Evolutionary conservation across 2,329 filamentous ascomycete species (phyloP).

Genomic region (Paramyrothecium roridum): DNA sequence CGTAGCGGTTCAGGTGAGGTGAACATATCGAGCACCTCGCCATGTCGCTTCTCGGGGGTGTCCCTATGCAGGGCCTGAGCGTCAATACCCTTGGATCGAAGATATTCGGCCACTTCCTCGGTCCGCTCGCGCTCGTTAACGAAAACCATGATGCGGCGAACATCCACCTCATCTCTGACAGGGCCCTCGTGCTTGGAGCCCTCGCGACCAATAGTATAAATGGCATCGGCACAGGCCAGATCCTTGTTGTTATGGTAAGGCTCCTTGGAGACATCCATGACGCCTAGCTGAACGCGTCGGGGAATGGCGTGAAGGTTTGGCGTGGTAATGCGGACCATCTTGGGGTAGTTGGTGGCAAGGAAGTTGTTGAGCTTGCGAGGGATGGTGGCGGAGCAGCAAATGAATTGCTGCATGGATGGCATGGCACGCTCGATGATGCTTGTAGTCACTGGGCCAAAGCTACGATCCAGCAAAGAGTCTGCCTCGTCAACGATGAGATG

Average conservation of each 20-base stretch:
- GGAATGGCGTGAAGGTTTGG: slow-evolving; percentile 96
- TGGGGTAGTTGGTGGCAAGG: slow-evolving; percentile 77
- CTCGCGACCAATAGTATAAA: slow-evolving; percentile 89
- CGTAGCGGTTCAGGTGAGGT: slow-evolving; percentile 48
- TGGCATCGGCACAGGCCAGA: slow-evolving; percentile 89
- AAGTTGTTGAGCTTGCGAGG: slow-evolving; percentile 84
- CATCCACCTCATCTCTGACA: slow-evolving; percentile 55
- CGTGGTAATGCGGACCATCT: slow-evolving; percentile 82
- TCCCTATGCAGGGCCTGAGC: slow-evolving; percentile 84
- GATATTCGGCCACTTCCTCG: slow-evolving; percentile 73
- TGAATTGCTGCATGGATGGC: slow-evolving; percentile 79
- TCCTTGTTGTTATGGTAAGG: slow-evolving; percentile 91
- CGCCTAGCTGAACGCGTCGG: slow-evolving; percentile 86
- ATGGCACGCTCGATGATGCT: slow-evolving; percentile 77
- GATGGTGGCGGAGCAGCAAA: slow-evolving; percentile 95
- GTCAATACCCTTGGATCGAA: slow-evolving; percentile 82
- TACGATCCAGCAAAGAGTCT: slow-evolving; percentile 91
- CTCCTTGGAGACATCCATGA: slow-evolving; percentile 88
- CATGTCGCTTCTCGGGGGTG: slow-evolving; percentile 72
- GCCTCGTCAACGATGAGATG: slow-evolving; percentile 94
- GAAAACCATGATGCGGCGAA: slow-evolving; percentile 89
- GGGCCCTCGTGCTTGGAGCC: slow-evolving; percentile 55
- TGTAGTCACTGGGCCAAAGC: slow-evolving; percentile 80
- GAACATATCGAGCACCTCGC: slow-evolving; percentile 74
- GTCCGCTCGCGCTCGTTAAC: slow-evolving; percentile 95